Conservation (phyloP, 1,139 yeast species). For the Magnusiomyces suaveolens region DNA sequence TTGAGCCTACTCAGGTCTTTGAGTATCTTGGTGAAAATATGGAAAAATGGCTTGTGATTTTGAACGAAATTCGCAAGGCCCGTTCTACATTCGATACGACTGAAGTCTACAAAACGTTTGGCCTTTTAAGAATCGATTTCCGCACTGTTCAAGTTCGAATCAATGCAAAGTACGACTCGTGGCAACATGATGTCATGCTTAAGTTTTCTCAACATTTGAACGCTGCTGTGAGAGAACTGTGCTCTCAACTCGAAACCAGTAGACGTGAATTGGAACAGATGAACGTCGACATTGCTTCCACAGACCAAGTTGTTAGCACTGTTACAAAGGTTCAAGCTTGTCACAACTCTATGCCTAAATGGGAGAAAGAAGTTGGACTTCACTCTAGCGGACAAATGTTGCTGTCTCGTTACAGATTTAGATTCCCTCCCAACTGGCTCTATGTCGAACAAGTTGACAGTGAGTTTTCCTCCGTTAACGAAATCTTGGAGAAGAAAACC, state of each 20-base stretch:
- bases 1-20: slow-evolving; percentile 33
- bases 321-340: slow-evolving; percentile 32
- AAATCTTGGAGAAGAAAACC: slow-evolving; percentile 37
- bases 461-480: slow-evolving; percentile 39
- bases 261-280: slow-evolving; percentile 32
- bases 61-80: slow-evolving; percentile 40
- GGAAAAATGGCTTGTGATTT: slow-evolving; percentile 40
- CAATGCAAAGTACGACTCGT: slow-evolving; percentile 46
- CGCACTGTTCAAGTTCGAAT: slow-evolving; percentile 48
- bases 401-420: slow-evolving; percentile 40
- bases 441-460: slow-evolving; percentile 55
- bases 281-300: slow-evolving; percentile 32
- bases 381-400: slow-evolving; percentile 39
- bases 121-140: slow-evolving; percentile 38
- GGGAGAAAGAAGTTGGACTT: slow-evolving; percentile 29
- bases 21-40: slow-evolving; percentile 33
- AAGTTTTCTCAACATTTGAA: slow-evolving; percentile 38
- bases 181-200: slow-evolving; percentile 43
- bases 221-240: slow-evolving; percentile 26
- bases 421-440: slow-evolving; percentile 49
- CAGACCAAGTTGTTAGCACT: slow-evolving; percentile 32
- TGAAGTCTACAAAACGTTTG: slow-evolving; percentile 35
- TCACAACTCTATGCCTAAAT: slow-evolving; percentile 22
- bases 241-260: slow-evolving; percentile 25
- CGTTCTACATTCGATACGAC: slow-evolving; percentile 47